A percentile compares a stretch with the other conserved stretches of the same genome.
These are phyloP conservation scores for Talaromyces islandicus DNA, from an alignment of 2,329 filamentous ascomycete species.

Conservation along the genomic window DNA sequence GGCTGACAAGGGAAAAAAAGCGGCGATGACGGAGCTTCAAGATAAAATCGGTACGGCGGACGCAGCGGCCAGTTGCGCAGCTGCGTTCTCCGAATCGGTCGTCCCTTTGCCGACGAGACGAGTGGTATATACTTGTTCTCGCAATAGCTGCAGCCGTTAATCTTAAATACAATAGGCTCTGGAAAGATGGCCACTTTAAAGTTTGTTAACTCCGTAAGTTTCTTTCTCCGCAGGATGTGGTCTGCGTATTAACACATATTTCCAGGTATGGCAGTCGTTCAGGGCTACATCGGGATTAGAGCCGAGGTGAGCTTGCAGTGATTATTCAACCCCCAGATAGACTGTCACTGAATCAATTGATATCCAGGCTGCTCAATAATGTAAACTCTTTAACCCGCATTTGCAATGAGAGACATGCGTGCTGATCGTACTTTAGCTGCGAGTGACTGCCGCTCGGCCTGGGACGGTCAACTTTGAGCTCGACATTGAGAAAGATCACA, in stretches of 20 bases:
- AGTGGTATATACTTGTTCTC: not conserved
- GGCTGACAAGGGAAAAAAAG: not conserved
- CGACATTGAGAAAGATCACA: slow-evolving; percentile 59
- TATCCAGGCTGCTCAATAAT: slow-evolving; percentile 29
- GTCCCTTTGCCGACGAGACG: not conserved
- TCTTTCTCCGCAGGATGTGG: not conserved
- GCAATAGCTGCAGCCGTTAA: not conserved
- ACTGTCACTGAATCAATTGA: not conserved
- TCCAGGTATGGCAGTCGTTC: slow-evolving; percentile 78
- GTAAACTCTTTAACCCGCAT: slow-evolving; percentile 23
- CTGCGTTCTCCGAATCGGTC: not conserved
- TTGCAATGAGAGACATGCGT: not conserved
- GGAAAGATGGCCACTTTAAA: slow-evolving; percentile 49
- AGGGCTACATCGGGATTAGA: slow-evolving; percentile 80
- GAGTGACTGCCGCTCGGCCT: slow-evolving; percentile 54
- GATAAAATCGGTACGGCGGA: not conserved
- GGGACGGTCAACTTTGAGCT: slow-evolving; percentile 61
- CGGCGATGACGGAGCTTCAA: not conserved
- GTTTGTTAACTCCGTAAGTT: slow-evolving; percentile 59
- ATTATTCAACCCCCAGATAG: not conserved
- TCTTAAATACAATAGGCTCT: not conserved
- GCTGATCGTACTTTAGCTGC: slow-evolving; percentile 41
- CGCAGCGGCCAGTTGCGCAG: slow-evolving; percentile 5
- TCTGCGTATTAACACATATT: not conserved
- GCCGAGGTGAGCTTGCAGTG: slow-evolving; percentile 58